phyloP scores from a whole-genome alignment of 1,284 basidiomycete genomes.

The Cutaneotrichosporon spelunceum region DNA sequence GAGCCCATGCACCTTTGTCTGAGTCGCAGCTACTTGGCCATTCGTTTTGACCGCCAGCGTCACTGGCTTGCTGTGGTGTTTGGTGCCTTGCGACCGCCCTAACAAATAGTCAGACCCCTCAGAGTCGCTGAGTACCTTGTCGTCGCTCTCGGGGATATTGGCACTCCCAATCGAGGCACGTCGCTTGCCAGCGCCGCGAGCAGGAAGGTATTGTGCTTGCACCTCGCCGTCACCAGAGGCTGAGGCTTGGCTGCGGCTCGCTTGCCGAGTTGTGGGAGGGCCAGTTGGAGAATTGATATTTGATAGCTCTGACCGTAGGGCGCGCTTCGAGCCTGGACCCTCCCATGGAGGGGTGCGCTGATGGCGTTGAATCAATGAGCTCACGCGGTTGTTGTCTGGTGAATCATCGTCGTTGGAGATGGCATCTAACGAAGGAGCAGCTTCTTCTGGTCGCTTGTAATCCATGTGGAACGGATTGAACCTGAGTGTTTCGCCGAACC shows the following conservation, averaged over 20 bases:
- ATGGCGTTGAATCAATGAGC: not conserved
- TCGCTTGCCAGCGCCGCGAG: not conserved
- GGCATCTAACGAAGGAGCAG: not conserved
- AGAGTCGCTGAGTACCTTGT: not conserved
- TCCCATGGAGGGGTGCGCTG: not conserved
- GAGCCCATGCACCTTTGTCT: not conserved
- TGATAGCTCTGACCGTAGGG: not conserved
- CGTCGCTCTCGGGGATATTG: not conserved
- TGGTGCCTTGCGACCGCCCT: not conserved
- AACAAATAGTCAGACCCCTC: not conserved
- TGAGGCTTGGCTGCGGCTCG: not conserved
- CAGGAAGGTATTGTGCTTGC: not conserved
- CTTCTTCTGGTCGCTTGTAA: not conserved
- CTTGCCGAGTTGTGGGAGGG: not conserved
- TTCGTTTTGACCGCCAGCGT: not conserved
- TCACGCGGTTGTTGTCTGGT: not conserved
- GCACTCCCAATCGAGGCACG: not conserved
- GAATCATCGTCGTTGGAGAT: not conserved
- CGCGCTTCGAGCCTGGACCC: not conserved
- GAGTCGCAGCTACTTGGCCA: not conserved
- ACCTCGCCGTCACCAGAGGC: not conserved
- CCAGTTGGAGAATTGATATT: not conserved
- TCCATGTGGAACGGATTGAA: not conserved
- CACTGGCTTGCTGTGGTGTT: not conserved
- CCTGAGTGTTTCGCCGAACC: not conserved